These are phyloP conservation scores for Knoxdaviesia capensis DNA, from an alignment of 2,329 filamentous ascomycete species.

Conservation along the genomic window DNA sequence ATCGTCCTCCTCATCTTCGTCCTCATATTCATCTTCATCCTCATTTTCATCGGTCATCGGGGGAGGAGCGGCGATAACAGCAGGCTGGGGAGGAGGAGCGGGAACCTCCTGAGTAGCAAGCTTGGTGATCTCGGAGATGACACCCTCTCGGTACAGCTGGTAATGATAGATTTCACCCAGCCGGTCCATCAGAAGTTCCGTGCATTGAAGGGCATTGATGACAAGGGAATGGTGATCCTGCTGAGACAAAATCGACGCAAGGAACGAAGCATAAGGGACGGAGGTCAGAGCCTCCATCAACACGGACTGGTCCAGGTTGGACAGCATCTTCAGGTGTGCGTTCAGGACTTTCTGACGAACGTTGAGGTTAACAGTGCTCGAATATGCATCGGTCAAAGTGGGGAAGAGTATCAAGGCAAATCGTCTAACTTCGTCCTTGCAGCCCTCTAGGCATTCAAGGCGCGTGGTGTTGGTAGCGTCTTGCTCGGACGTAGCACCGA, in stretches of 20 bases:
- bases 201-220: slow-evolving; percentile 70
- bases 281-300: slow-evolving; percentile 68
- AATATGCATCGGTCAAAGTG: slow-evolving; percentile 89
- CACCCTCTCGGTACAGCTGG: slow-evolving; percentile 92
- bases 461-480: slow-evolving; percentile 48
- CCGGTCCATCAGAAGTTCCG: slow-evolving; percentile 68
- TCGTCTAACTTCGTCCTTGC: slow-evolving; percentile 68
- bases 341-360: slow-evolving; percentile 89
- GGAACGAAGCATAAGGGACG: slow-evolving; percentile 86
- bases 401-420: slow-evolving; percentile 89
- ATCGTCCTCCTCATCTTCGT: slow-evolving; percentile 9
- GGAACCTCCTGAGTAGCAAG: slow-evolving; percentile 35
- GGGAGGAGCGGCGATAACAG: no score
- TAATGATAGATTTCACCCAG: slow-evolving; percentile 80
- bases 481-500: slow-evolving; percentile 18
- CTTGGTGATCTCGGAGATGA: slow-evolving; percentile 77
- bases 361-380: slow-evolving; percentile 86
- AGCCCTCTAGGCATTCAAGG: slow-evolving; percentile 61
- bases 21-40: slow-evolving; percentile 7
- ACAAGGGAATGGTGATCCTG: slow-evolving; percentile 81
- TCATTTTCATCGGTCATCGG: slow-evolving; percentile 4
- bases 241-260: slow-evolving; percentile 88
- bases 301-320: slow-evolving; percentile 72
- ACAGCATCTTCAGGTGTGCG: slow-evolving; percentile 96
- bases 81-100: neutral